phyloP scores from a whole-genome alignment of 495 filamentous ascomycete genomes.

The Lichenothelia convexa region DNA sequence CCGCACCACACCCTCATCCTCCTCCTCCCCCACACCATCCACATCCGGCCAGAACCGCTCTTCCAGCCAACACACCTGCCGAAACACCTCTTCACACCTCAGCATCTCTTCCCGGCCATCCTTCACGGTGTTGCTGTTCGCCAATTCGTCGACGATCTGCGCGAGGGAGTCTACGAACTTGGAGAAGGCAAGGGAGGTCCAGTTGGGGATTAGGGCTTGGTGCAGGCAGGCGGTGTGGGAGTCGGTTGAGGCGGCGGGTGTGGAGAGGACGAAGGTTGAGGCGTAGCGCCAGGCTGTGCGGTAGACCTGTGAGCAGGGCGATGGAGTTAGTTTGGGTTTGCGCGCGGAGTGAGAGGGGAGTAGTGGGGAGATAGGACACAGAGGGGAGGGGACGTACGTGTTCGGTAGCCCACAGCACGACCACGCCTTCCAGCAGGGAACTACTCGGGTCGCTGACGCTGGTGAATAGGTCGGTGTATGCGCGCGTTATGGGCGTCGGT shows the following conservation, averaged over 20 bases:
- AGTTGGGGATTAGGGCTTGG: slow-evolving; percentile 26
- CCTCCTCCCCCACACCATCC: slow-evolving; percentile 25
- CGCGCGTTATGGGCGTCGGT: slow-evolving; percentile 27
- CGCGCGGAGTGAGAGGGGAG: neutral
- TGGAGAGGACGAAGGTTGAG: slow-evolving; percentile 16
- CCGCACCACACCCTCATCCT: slow-evolving; percentile 12
- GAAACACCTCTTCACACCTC: slow-evolving; percentile 21
- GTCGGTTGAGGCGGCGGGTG: slow-evolving; percentile 8
- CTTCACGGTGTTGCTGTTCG: slow-evolving; percentile 15
- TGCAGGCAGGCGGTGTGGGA: slow-evolving; percentile 22
- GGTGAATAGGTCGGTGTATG: slow-evolving; percentile 36
- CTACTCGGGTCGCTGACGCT: slow-evolving; percentile 28
- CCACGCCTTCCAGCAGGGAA: slow-evolving; percentile 42
- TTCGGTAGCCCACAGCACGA: slow-evolving; percentile 61
- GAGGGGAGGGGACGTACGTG: slow-evolving; percentile 15
- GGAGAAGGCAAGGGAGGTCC: slow-evolving; percentile 22
- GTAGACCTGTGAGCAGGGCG: slow-evolving; percentile 15
- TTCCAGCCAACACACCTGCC: slow-evolving; percentile 21
- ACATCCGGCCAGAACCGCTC: slow-evolving; percentile 25
- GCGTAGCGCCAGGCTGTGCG: slow-evolving; percentile 23
- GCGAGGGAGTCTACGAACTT: slow-evolving; percentile 24
- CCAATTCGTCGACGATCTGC: slow-evolving; percentile 23
- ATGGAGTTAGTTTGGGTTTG: neutral
- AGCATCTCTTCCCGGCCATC: slow-evolving; percentile 22
- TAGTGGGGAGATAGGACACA: neutral